Evolutionary conservation across 208 protist genomes (phyloP).

Genomic region (Leishmania amazonensis): DNA sequence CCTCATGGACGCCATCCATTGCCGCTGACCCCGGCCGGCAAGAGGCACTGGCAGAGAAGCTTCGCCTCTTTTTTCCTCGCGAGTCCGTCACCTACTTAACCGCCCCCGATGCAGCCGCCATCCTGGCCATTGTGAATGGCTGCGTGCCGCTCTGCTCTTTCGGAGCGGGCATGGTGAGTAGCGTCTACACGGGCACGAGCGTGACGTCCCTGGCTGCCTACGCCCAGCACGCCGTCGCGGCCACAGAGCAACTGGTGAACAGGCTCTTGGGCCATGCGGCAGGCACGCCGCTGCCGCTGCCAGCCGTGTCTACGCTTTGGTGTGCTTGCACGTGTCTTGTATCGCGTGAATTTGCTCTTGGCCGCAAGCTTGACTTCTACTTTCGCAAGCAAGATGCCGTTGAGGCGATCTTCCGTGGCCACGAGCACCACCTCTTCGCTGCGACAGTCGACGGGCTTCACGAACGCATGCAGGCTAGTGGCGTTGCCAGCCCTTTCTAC

Average conservation of each 20-base stretch:
- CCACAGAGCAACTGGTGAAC: conserved; percentile 54
- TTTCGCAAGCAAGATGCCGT: conserved; percentile 70
- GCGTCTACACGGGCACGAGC: conserved; percentile 58
- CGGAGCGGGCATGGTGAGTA: conserved; percentile 85
- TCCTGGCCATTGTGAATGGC: conserved; percentile 73
- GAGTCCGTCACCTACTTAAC: conserved; percentile 64
- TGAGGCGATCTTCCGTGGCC: conserved; percentile 51
- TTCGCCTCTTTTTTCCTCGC: conserved; percentile 46
- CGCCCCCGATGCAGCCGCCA: conserved; percentile 34
- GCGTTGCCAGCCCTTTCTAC: conserved; percentile 64
- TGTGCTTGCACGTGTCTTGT: conserved; percentile 63
- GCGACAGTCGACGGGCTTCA: conserved; percentile 73
- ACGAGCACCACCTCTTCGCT: conserved; percentile 24
- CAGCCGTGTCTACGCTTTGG: conserved; percentile 46
- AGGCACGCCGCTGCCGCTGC: conserved; percentile 56
- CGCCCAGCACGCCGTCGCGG: conserved; percentile 60
- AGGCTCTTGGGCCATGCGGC: conserved; percentile 30
- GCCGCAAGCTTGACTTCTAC: conserved; percentile 77
- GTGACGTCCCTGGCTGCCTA: conserved; percentile 72
- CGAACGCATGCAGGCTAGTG: conserved; percentile 36
- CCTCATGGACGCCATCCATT: conserved; percentile 25
- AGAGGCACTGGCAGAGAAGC: conserved; percentile 21
- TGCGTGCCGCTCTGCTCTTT: conserved; percentile 78
- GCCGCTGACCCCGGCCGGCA: conserved; percentile 4
- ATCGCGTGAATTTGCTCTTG: conserved; percentile 80